These are phyloP conservation scores for Camellia granthamiana DNA, from an alignment of 148 eudicot genomes.

Conservation along the genomic window DNA sequence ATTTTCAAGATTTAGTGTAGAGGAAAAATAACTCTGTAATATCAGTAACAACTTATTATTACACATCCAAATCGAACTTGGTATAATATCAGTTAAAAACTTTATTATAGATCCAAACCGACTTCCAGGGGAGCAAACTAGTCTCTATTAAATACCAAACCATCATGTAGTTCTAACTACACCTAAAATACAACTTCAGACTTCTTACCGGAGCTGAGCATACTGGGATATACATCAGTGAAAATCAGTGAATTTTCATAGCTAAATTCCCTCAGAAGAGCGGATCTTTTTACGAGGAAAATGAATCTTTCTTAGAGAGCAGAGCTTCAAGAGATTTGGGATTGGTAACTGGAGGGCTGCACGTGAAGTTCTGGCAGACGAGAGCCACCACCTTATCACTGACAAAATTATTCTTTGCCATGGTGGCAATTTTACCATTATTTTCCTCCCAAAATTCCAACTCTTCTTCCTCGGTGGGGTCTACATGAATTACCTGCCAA, in stretches of 20 bases:
- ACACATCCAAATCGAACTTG: no score
- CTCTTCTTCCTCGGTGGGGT: conserved; percentile 52
- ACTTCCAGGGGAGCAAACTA: not conserved
- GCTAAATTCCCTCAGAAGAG: not conserved
- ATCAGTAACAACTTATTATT: no score
- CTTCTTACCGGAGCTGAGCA: not conserved
- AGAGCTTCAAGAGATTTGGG: conserved; percentile 57
- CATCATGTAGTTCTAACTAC: not conserved
- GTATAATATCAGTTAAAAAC: not conserved
- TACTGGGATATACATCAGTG: not conserved
- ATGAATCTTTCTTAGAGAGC: conserved; percentile 29
- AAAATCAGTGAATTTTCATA: not conserved
- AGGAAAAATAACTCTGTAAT: no score
- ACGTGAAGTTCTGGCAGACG: conserved; percentile 81
- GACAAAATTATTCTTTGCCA: conserved; percentile 56
- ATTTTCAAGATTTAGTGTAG: no score
- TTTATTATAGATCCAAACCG: not conserved
- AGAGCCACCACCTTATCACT: conserved; percentile 60
- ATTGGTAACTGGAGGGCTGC: conserved; percentile 63
- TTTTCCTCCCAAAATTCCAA: conserved; percentile 58
- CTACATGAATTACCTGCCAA: conserved; percentile 76
- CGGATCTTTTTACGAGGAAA: not conserved
- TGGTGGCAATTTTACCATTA: conserved; percentile 46
- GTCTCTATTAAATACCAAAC: not conserved
- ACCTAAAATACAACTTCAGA: not conserved